Conservation (phyloP, 2,329 filamentous ascomycete species). For the Pyrenophora tritici-repentis region DNA sequence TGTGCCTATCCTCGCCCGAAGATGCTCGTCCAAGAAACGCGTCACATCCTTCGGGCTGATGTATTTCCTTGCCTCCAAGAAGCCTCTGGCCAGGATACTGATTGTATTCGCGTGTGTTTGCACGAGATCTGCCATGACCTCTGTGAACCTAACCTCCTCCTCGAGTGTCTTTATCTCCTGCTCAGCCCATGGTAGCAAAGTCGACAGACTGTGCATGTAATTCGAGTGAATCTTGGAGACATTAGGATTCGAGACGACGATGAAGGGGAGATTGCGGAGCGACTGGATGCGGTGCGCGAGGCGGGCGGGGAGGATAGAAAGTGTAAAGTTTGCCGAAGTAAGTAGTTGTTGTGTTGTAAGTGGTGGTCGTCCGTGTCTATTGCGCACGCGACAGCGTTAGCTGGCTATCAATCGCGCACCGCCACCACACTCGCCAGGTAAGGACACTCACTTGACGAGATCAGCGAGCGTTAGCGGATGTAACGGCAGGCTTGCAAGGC, state of each 20-base stretch:
- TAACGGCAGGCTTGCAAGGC: conserved; percentile 75
- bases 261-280: conserved; percentile 90
- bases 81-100: conserved; percentile 85
- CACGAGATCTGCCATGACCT: conserved; percentile 92
- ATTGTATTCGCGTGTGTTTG: conserved; percentile 95
- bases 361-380: conserved; percentile 77
- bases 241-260: conserved; percentile 97
- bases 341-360: conserved; percentile 80
- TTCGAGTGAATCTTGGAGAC: conserved; percentile 95
- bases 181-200: conserved; percentile 82
- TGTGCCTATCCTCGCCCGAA: conserved; percentile 92
- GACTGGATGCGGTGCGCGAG: conserved; percentile 93
- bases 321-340: conserved; percentile 92
- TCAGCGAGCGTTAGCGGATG: conserved; percentile 85
- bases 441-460: conserved; percentile 72
- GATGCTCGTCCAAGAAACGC: conserved; percentile 87
- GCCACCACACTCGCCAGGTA: neutral
- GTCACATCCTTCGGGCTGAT: conserved; percentile 84
- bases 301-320: conserved; percentile 87
- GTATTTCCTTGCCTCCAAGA: conserved; percentile 91
- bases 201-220: conserved; percentile 91
- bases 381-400: conserved; percentile 19
- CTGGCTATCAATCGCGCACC: neutral
- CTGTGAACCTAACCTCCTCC: conserved; percentile 89
- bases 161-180: conserved; percentile 74